phyloP scores from a whole-genome alignment of 176 grass and related monocot genomes.

The Poa pratensis region DNA sequence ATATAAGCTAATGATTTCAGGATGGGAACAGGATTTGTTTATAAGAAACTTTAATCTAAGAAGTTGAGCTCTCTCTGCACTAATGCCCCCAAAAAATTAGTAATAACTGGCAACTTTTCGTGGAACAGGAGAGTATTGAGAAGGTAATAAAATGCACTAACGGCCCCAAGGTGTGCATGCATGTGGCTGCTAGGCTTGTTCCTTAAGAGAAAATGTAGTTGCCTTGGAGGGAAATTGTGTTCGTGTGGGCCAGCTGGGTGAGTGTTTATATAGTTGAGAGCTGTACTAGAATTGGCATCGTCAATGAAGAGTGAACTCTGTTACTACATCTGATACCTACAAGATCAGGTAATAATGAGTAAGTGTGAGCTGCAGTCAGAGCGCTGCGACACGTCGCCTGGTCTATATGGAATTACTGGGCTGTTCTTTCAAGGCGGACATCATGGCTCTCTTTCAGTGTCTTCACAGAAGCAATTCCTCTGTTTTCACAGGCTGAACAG shows the following conservation, averaged over 20 bases:
- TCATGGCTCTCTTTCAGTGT: background rate
- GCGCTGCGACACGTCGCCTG: background rate
- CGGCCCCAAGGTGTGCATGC: background rate
- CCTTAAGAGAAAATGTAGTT: background rate
- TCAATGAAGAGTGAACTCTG: no score
- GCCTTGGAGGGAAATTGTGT: background rate
- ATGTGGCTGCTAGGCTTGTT: background rate
- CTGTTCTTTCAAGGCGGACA: background rate
- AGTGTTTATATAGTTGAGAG: background rate
- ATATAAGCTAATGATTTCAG: conserved; percentile 23
- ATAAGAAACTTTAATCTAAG: background rate
- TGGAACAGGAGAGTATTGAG: background rate
- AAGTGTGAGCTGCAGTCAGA: background rate
- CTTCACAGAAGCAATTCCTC: background rate
- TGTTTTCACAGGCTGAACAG: background rate
- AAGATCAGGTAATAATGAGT: background rate
- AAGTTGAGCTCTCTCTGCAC: background rate
- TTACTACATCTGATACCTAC: background rate
- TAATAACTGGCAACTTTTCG: background rate
- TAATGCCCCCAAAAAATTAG: background rate
- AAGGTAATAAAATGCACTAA: no score
- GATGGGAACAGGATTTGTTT: conserved; percentile 21
- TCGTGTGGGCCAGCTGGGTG: background rate
- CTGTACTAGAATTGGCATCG: background rate
- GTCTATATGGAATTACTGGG: background rate